Conservation (phyloP, 2,329 filamentous ascomycete species). For the Pseudogymnoascus verrucosus region DNA sequence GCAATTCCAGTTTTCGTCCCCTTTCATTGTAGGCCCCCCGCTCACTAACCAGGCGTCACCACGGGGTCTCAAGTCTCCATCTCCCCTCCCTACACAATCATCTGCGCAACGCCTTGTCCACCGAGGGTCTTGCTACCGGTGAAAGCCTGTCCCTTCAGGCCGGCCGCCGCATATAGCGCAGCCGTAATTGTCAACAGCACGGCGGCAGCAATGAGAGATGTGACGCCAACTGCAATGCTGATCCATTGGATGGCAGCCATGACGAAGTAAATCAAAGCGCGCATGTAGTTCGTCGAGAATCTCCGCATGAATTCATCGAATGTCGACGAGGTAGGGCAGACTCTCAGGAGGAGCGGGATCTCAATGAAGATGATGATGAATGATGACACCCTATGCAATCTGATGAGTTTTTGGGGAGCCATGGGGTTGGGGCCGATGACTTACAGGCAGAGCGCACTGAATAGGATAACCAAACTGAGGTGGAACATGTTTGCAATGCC, state of each 20-base stretch:
- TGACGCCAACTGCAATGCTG: conserved; percentile 56
- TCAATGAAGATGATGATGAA: conserved; percentile 79
- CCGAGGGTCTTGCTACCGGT: conserved; percentile 93
- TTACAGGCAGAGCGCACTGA: conserved; percentile 45
- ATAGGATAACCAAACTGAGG: conserved; percentile 36
- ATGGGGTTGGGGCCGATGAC: conserved; percentile 21
- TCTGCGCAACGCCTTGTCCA: conserved; percentile 87
- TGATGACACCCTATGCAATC: conserved; percentile 49
- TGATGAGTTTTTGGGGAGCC: conserved; percentile 11
- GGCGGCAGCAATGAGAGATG: conserved; percentile 77
- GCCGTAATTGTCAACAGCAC: conserved; percentile 71
- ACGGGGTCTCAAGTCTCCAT: background rate
- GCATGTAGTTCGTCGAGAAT: conserved; percentile 95
- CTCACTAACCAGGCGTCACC: conserved; percentile 1
- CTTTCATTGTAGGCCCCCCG: background rate
- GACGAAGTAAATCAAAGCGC: conserved; percentile 73
- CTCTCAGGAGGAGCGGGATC: conserved; percentile 88
- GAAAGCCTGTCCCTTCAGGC: conserved; percentile 75
- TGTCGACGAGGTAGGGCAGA: conserved; percentile 85
- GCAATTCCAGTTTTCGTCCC: background rate
- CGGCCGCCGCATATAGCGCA: conserved; percentile 73
- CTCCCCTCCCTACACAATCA: conserved; percentile 65
- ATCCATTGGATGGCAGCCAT: conserved; percentile 84
- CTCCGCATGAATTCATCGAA: conserved; percentile 87
- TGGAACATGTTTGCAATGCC: conserved; percentile 62